Evolutionary conservation across 106 monocot species (phyloP).

Genomic region (Allium cepa): DNA sequence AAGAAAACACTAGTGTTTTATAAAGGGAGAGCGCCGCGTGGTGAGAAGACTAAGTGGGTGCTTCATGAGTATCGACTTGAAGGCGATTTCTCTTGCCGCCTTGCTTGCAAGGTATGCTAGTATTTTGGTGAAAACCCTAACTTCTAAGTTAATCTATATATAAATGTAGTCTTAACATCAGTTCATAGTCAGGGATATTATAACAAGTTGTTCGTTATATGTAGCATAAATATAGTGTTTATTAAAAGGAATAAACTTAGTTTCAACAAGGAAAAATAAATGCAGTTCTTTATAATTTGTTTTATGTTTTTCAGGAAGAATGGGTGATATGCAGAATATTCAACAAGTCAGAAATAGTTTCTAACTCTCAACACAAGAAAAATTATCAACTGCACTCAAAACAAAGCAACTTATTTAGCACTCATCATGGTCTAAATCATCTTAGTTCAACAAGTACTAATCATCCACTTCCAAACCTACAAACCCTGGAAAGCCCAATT

Average conservation of each 20-base stretch:
- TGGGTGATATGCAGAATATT: slow-evolving; percentile 99
- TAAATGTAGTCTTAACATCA: background rate
- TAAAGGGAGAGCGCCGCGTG: slow-evolving; percentile 87
- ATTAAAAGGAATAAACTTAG: background rate
- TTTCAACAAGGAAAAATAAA: background rate
- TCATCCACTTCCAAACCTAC: slow-evolving; percentile 15
- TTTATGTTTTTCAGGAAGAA: slow-evolving; percentile 66
- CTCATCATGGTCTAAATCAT: slow-evolving; percentile 21
- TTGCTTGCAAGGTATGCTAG: slow-evolving; percentile 39
- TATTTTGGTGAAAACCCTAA: background rate
- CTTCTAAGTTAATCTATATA: background rate
- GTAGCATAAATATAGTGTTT: too few species aligned
- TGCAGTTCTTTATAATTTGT: background rate
- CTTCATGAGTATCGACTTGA: slow-evolving; percentile 97
- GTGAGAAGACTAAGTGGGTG: slow-evolving; percentile 97
- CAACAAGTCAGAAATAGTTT: slow-evolving; percentile 41
- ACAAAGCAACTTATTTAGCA: background rate
- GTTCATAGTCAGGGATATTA: background rate
- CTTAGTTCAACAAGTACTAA: slow-evolving; percentile 7
- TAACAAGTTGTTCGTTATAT: background rate
- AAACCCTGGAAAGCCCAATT: slow-evolving; percentile 37
- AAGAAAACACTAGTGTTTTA: slow-evolving; percentile 99
- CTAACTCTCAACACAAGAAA: slow-evolving; percentile 17
- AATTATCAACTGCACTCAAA: slow-evolving; percentile 29
- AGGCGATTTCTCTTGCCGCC: slow-evolving; percentile 66